Conservation (phyloP, 768 basidiomycete genomes). For the Wakefieldia striispora region DNA sequence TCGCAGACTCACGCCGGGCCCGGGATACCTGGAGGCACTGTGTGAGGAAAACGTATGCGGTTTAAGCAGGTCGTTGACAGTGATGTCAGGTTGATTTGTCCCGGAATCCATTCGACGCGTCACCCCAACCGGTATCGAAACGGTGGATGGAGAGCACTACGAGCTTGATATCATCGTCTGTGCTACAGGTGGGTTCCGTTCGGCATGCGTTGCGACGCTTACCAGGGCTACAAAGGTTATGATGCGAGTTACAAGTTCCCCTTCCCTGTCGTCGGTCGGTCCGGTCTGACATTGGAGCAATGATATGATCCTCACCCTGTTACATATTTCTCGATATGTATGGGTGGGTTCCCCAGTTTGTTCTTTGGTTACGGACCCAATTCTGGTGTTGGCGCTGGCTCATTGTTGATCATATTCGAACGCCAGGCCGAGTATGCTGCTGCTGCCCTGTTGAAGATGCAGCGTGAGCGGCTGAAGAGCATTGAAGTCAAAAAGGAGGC, state of each 20-base stretch:
- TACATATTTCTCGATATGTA: slow-evolving; percentile 57
- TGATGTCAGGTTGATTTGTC: slow-evolving; percentile 38
- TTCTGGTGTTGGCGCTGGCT: slow-evolving; percentile 51
- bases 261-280: slow-evolving; percentile 53
- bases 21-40: slow-evolving; percentile 65
- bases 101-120: slow-evolving; percentile 47
- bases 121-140: slow-evolving; percentile 55
- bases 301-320: slow-evolving; percentile 53
- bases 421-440: slow-evolving; percentile 57
- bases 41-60: slow-evolving; percentile 51
- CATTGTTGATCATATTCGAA: slow-evolving; percentile 55
- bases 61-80: not conserved
- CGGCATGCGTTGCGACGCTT: not conserved
- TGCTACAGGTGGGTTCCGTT: slow-evolving; percentile 45
- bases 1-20: slow-evolving; percentile 64
- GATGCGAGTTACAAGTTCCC: slow-evolving; percentile 48
- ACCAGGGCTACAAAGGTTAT: slow-evolving; percentile 26
- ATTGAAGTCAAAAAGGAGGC: slow-evolving; percentile 60
- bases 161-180: slow-evolving; percentile 61
- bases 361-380: slow-evolving; percentile 60
- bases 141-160: slow-evolving; percentile 49
- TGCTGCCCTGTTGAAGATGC: slow-evolving; percentile 54
- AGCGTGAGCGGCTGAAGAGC: slow-evolving; percentile 59
- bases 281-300: slow-evolving; percentile 50
- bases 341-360: slow-evolving; percentile 70